phyloP scores from a whole-genome alignment of 129 eudicot species.

The Mikania micrantha region DNA sequence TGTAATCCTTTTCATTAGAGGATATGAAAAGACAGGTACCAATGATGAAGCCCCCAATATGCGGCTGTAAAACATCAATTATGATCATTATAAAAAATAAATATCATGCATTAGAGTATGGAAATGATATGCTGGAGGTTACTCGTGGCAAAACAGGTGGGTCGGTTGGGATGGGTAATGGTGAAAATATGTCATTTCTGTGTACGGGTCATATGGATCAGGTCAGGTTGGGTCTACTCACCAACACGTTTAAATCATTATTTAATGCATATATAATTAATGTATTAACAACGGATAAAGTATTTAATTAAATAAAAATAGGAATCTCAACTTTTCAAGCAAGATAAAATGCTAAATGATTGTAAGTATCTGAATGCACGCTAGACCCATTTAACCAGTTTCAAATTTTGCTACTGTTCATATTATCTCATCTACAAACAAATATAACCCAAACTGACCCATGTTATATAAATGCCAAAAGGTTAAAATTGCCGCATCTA shows the following conservation, averaged over 20 bases:
- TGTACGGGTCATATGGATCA: not conserved
- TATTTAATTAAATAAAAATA: not conserved
- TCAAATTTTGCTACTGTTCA: not conserved
- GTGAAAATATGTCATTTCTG: not conserved
- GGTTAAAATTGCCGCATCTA: not conserved
- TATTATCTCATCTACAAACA: not conserved
- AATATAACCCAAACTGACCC: not conserved
- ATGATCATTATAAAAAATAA: not conserved
- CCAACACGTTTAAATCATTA: not conserved
- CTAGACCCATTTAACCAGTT: too few relatives aligned
- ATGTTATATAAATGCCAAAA: too few relatives aligned
- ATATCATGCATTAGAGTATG: not conserved
- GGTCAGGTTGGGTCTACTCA: not conserved
- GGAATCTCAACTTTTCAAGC: not conserved
- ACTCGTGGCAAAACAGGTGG: not conserved
- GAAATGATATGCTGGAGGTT: constrained; percentile 10
- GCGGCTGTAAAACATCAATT: constrained; percentile 47
- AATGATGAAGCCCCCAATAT: constrained; percentile 89
- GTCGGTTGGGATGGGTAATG: not conserved
- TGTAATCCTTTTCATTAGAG: constrained; percentile 97
- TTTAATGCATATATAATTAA: not conserved
- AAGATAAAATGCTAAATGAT: not conserved
- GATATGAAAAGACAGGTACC: constrained; percentile 84
- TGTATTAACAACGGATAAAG: not conserved
- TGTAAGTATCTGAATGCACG: not conserved